A percentile compares a stretch with the other conserved stretches of the same genome.
These are phyloP conservation scores for Malassezia caprae DNA, from an alignment of 1,284 basidiomycete genomes.

Conservation along the genomic window DNA sequence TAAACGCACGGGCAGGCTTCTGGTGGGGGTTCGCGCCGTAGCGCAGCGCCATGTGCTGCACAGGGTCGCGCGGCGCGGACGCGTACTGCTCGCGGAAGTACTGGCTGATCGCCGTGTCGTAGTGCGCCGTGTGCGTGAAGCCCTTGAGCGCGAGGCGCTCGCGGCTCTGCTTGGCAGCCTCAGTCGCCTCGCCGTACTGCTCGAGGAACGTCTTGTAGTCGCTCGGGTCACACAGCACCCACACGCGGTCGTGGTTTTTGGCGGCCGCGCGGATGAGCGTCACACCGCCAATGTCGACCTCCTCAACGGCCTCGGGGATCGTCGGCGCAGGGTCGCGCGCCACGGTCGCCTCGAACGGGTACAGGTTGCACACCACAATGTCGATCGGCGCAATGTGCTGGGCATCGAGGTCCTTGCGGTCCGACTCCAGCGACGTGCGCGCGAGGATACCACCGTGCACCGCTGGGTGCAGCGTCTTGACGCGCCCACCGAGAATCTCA, in stretches of 20 bases:
- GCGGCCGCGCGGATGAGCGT: slow-evolving; percentile 94
- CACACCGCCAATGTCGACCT: slow-evolving; percentile 97
- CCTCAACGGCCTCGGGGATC: slow-evolving; percentile 84
- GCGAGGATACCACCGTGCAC: slow-evolving; percentile 72
- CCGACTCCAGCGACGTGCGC: slow-evolving; percentile 38
- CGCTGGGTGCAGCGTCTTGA: slow-evolving; percentile 97
- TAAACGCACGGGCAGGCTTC: slow-evolving; percentile 94
- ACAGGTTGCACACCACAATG: slow-evolving; percentile 76
- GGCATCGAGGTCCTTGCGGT: slow-evolving; percentile 36
- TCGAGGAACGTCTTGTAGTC: slow-evolving; percentile 79
- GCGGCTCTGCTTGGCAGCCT: slow-evolving; percentile 57
- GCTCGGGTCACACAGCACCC: slow-evolving; percentile 79
- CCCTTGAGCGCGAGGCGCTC: slow-evolving; percentile 87
- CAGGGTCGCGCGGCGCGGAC: slow-evolving; percentile 47
- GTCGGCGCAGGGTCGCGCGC: slow-evolving; percentile 71
- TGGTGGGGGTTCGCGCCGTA: slow-evolving; percentile 99
- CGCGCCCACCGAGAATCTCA: slow-evolving; percentile 97
- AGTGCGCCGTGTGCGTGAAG: slow-evolving; percentile 87
- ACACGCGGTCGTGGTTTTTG: slow-evolving; percentile 74
- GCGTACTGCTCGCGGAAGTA: slow-evolving; percentile 97
- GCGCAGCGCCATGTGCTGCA: slow-evolving; percentile 64
- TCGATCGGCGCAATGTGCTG: slow-evolving; percentile 41
- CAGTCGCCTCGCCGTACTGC: slow-evolving; percentile 53
- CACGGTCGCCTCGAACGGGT: slow-evolving; percentile 85
- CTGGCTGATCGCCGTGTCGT: slow-evolving; percentile 88